These are phyloP conservation scores for Darksidea phi DNA, from an alignment of 495 filamentous ascomycete species.

Conservation along the genomic window DNA sequence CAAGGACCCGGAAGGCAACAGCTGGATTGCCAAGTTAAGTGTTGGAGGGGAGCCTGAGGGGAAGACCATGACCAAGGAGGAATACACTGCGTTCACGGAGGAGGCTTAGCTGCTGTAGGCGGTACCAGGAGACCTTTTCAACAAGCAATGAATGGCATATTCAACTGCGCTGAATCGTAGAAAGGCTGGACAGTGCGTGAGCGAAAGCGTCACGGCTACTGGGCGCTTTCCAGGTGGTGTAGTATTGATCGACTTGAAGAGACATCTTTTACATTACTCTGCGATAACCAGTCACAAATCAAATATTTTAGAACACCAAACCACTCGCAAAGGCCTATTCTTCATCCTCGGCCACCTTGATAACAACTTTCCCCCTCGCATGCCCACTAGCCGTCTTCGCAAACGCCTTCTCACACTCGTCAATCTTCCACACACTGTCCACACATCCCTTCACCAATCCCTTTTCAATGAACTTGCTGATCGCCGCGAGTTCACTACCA, in stretches of 20 bases:
- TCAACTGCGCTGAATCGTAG: neutral
- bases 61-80: conserved; percentile 65
- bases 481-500: conserved; percentile 46
- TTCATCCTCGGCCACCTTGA: conserved; percentile 22
- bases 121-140: conserved; percentile 1
- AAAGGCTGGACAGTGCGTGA: too few relatives aligned
- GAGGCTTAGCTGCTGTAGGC: conserved; percentile 31
- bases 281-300: too few relatives aligned
- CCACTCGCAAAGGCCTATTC: neutral
- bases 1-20: conserved; percentile 76
- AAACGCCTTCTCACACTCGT: conserved; percentile 45
- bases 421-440: conserved; percentile 53
- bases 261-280: too few relatives aligned
- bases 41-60: conserved; percentile 67
- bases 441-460: conserved; percentile 45
- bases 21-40: conserved; percentile 89
- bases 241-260: too few relatives aligned
- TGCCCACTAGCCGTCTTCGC: conserved; percentile 28
- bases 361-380: conserved; percentile 36
- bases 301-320: neutral
- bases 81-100: conserved; percentile 71
- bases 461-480: conserved; percentile 48
- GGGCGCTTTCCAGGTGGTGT: too few relatives aligned
- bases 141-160: neutral
- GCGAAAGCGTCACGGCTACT: too few relatives aligned